A percentile compares a stretch with the other conserved stretches of the same genome.
Conservation (phyloP, 306 rosid species). For the Luffa acutangula region DNA sequence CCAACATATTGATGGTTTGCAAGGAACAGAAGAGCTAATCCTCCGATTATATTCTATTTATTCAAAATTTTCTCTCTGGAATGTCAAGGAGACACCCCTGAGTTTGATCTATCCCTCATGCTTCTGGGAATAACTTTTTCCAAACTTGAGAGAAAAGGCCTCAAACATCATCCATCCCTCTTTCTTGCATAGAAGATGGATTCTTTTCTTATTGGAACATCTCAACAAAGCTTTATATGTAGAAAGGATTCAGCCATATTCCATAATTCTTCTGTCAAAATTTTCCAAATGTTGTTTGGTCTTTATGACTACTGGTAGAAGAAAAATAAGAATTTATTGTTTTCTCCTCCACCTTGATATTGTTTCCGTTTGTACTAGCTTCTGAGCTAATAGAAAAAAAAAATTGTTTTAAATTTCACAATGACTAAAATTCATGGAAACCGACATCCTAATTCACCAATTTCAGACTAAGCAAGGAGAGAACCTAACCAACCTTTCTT, state of each 20-base stretch:
- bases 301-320: background rate
- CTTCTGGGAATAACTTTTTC: background rate
- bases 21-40: background rate
- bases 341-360: background rate
- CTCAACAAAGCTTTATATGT: too few relatives aligned
- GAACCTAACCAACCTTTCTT: background rate
- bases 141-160: background rate
- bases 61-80: too few relatives aligned
- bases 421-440: background rate
- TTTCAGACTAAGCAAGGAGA: background rate
- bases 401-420: background rate
- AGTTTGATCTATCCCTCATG: background rate
- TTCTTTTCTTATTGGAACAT: too few relatives aligned
- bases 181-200: background rate
- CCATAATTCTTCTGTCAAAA: background rate
- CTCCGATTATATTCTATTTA: background rate
- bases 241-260: background rate
- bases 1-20: background rate
- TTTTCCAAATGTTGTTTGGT: background rate
- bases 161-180: background rate
- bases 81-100: background rate
- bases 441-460: background rate
- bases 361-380: background rate
- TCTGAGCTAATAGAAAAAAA: background rate
- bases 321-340: background rate